phyloP scores from a whole-genome alignment of 345 rosid species.

The Firmiana major region DNA sequence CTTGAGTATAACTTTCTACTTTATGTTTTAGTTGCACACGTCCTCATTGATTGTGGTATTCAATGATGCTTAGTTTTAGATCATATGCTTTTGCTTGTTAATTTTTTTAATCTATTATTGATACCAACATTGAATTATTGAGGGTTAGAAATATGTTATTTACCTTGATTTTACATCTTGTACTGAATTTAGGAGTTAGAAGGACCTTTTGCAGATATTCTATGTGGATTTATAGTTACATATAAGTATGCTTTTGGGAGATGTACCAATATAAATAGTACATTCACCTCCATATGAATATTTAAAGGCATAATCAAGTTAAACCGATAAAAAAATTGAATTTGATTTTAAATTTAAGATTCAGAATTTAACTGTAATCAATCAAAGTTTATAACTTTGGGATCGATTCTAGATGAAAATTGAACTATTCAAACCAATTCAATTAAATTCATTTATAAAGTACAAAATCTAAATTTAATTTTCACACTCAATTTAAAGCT shows the following conservation, averaged over 20 bases:
- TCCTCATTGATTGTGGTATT: background rate
- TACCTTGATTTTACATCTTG: background rate
- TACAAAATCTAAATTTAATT: too few species aligned
- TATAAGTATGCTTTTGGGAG: background rate
- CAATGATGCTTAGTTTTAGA: conserved; percentile 1
- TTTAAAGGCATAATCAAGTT: too few species aligned
- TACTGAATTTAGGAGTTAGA: background rate
- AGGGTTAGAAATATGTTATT: background rate
- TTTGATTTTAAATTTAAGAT: too few species aligned
- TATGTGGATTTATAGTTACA: background rate
- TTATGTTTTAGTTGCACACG: background rate
- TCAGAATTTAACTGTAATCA: too few species aligned
- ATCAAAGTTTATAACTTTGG: too few species aligned
- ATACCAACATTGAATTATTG: background rate
- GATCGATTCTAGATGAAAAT: too few species aligned
- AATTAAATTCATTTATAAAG: too few species aligned
- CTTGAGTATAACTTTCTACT: background rate
- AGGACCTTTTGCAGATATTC: background rate
- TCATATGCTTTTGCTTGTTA: background rate
- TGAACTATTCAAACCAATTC: too few species aligned
- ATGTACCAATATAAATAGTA: background rate
- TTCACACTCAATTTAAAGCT: too few species aligned
- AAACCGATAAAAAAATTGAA: too few species aligned
- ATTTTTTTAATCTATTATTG: background rate
- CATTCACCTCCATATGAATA: background rate